Evolutionary conservation across 2,329 filamentous ascomycete species (phyloP), one percentile per base, ranked within the genome.

Genomic region (Zasmidium cellare): DNA sequence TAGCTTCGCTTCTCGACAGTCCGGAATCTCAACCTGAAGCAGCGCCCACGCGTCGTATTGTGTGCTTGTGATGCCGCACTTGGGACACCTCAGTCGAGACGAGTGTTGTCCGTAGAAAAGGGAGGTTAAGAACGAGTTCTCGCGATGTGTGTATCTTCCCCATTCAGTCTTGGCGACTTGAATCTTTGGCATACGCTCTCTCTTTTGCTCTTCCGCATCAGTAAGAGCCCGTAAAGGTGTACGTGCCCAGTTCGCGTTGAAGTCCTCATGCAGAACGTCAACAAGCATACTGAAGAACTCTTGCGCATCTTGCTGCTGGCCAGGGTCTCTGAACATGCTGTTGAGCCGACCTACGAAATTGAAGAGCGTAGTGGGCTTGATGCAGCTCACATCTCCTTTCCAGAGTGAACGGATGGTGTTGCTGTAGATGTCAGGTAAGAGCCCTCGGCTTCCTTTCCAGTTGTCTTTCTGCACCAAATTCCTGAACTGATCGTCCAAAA

Each of bases 241-340:
- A 53, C 82, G 78, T 60, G 84, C 79, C 78, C 85, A 89, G 25
- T 83, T 81, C 6, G 81, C 75, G 71, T 96, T 96, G 3, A 96
- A 87, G 74, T 99, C 94, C 70, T 94, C 90, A 66, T 93, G 88
- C 12, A 97, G 80, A 64, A 89, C 87, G 53, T 90, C 87, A 38
- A 96, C 81, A 23, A 97, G 74, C 69, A 96, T 96, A 47, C 87
- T 86, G 64, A 93, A 87, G 65, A 96, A 96, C 68, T 97, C 94
- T 64, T 92, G 89, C 1, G 92, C 89, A 69, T 99, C 94, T 75
- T 97, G 94, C 71, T 97, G 93, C 51, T 85, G 79, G 22, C 81
- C 80, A 7, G 68, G 64, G 51, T 68, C 65, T 28, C 61, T 59
- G 44, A 90, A 87, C 14, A 87, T 90, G 6, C 83, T 80, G 57